A percentile compares a stretch with the other conserved stretches of the same genome.
Evolutionary conservation across 2,329 filamentous ascomycete genomes (phyloP).

Genomic region (Sclerotinia nivalis): DNA sequence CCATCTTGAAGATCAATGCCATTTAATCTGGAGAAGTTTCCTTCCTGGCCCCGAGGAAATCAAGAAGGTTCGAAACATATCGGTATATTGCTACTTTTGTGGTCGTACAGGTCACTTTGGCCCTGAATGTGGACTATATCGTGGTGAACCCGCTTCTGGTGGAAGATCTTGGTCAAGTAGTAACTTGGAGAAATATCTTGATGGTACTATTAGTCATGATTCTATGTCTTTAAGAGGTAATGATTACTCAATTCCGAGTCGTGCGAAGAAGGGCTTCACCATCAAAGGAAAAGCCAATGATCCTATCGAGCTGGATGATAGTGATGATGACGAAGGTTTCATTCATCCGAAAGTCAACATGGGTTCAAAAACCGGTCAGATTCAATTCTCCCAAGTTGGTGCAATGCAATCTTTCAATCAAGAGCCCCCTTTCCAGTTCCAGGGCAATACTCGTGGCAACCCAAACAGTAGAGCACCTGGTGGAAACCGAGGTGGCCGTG

Average conservation of each 20-base stretch:
- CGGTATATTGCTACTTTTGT: conserved; percentile 57
- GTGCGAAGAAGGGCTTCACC: conserved; percentile 31
- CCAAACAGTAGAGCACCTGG: background rate
- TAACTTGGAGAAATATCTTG: conserved; percentile 53
- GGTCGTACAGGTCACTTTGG: conserved; percentile 57
- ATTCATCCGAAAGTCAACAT: conserved; percentile 35
- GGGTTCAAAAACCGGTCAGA: conserved; percentile 2
- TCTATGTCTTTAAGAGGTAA: conserved; percentile 35
- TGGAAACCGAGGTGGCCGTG: conserved; percentile 3
- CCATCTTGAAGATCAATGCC: conserved; percentile 62
- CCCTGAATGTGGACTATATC: conserved; percentile 51
- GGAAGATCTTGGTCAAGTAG: conserved; percentile 55
- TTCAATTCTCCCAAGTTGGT: conserved; percentile 20
- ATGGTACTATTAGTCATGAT: conserved; percentile 45
- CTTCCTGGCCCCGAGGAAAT: conserved; percentile 45
- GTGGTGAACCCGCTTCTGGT: conserved; percentile 31
- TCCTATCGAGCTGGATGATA: conserved; percentile 38
- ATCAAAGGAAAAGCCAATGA: conserved; percentile 40
- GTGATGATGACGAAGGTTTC: conserved; percentile 35
- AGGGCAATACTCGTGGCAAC: conserved; percentile 11
- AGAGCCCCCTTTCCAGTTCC: conserved; percentile 7
- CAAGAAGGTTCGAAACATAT: conserved; percentile 52
- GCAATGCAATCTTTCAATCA: conserved; percentile 12
- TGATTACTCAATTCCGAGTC: conserved; percentile 35
- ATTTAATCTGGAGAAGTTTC: conserved; percentile 61